Base-by-base conservation (phyloP, 202 grass and related monocot genomes). In the Elaeis oleifera region DNA sequence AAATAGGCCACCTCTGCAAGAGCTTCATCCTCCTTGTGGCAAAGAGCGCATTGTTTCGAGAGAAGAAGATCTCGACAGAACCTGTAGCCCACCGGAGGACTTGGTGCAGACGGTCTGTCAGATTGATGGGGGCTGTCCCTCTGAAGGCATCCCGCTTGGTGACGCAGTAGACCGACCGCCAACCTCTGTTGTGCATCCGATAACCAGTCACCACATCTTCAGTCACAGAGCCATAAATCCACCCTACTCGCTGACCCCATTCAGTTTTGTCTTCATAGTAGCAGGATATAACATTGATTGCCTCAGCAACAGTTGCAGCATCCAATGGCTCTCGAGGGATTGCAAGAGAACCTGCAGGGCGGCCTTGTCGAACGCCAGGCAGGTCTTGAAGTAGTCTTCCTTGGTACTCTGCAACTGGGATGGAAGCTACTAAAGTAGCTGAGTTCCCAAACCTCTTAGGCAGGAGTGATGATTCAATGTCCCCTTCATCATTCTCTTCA, bases 61-160 rank as follows among this genome's bases (percentile, higher is more conserved):
- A 96, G 81, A 96, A 96, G 87, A 96, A 96, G 79, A 96, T 96
- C 87, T 96, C 92, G 23, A 89, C 88, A 1, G 94, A 97, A 4
- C 94, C 94, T 4, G 94, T 97, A 18, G 94, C 94, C 94, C 94
- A 97, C 4, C 94, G 85, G 62, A 97, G 88, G 19, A 97, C 85
- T 72, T 97, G 94, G 59, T 97, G 84, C 11, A 97, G 79, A 0
- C 88, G 50, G 58, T 92, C 88, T 4, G 88, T 92, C n/a, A 92
- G 84, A 65, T 97, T 97, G 79, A 97, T 97, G 2, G 94, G 88
- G 27, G 94, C 88, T 15, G 92, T 92, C 27, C 92, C 88, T 0
- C 92, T 72, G 67, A 97, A 96, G 0, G 92, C 92, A 23, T 96
- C 92, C 20, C 87, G 73, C 16, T 81, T 75, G 5, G 92, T 84